Percentiles rank a stretch among this genome's conserved stretches.
Evolutionary conservation across 148 eudicot genomes (phyloP).

Genomic region (Vaccinium corymbosum): DNA sequence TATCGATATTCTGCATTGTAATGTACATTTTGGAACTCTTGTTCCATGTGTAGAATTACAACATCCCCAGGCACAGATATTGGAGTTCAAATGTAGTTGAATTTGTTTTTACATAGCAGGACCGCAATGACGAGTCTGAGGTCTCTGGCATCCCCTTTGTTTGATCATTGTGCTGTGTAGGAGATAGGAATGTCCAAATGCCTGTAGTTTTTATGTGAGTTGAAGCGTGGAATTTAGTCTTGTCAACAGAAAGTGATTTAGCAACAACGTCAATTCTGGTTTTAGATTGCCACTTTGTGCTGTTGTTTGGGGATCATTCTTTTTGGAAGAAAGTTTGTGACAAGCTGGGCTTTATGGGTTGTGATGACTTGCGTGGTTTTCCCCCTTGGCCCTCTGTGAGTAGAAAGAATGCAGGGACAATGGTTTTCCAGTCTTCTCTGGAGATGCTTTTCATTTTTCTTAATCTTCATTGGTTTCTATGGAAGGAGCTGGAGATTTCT

Average conservation of each 20-base stretch:
- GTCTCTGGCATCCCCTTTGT: neutral
- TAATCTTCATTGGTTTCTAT: neutral
- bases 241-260: neutral
- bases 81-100: neutral
- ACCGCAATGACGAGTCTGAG: neutral
- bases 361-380: neutral
- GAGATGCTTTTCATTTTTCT: neutral
- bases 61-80: neutral
- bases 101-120: neutral
- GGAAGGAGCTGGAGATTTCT: neutral
- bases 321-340: neutral
- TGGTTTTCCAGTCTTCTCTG: neutral
- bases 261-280: neutral
- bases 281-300: neutral
- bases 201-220: neutral
- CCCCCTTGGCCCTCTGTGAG: neutral
- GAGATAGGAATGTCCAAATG: neutral
- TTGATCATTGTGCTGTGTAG: neutral
- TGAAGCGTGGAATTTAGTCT: neutral
- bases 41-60: neutral
- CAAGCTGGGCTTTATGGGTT: neutral
- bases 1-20: neutral
- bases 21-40: neutral
- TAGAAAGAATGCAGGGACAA: neutral
- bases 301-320: neutral